Conservation (phyloP, 129 eudicot species). For the Lactuca sativa region DNA sequence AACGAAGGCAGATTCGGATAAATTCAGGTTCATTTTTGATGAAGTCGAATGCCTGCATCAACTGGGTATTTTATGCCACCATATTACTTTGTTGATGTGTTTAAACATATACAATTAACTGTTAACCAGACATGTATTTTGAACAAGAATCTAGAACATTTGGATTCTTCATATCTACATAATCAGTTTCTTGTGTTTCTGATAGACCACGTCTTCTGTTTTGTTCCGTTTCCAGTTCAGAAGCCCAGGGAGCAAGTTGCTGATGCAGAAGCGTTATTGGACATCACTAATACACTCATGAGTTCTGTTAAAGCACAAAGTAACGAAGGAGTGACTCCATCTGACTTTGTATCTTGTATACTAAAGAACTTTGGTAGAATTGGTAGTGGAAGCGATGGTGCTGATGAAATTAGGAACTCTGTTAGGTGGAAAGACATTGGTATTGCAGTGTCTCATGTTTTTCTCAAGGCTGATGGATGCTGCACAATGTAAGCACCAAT, state of each 20-base stretch:
- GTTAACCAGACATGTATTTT: no score
- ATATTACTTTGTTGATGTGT: not conserved
- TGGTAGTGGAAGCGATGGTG: conserved; percentile 42
- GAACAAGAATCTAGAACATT: no score
- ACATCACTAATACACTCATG: conserved; percentile 73
- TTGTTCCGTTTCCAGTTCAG: conserved; percentile 46
- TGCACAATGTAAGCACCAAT: conserved; percentile 58
- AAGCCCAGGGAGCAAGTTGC: conserved; percentile 98
- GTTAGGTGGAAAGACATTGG: conserved; percentile 79
- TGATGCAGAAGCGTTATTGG: conserved; percentile 93
- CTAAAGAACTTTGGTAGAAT: conserved; percentile 60
- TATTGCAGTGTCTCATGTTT: conserved; percentile 55
- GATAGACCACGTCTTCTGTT: conserved; percentile 6
- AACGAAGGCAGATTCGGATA: conserved; percentile 57
- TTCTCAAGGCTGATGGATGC: conserved; percentile 65
- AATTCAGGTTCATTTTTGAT: conserved; percentile 51
- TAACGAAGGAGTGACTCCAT: conserved; percentile 74
- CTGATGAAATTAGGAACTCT: conserved; percentile 45
- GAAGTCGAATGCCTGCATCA: conserved; percentile 82
- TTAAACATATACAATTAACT: not conserved
- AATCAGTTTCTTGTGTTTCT: not conserved
- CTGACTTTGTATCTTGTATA: conserved; percentile 64
- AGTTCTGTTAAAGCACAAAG: conserved; percentile 76
- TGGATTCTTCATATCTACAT: no score
- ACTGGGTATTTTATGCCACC: conserved; percentile 43